Conservation (phyloP, 1,139 yeast genomes). For the Yamadazyma siamensis region DNA sequence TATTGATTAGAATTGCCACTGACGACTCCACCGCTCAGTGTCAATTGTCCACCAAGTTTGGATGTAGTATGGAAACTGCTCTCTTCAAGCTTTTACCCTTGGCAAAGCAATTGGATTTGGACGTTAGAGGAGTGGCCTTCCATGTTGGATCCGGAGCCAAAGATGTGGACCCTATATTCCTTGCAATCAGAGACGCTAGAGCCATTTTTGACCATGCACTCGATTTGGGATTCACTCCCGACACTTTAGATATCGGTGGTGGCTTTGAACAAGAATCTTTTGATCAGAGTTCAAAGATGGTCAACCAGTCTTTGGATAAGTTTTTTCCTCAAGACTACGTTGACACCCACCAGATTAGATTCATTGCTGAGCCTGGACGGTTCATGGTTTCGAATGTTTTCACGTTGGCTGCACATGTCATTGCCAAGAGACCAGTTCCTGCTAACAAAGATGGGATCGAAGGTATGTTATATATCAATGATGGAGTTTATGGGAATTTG, state of each 20-base stretch:
- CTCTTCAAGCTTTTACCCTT: conserved; percentile 50
- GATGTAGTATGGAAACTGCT: conserved; percentile 65
- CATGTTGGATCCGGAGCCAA: conserved; percentile 95
- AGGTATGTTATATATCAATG: conserved; percentile 74
- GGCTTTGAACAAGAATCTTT: conserved; percentile 79
- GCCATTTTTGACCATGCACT: conserved; percentile 63
- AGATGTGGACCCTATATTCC: conserved; percentile 63
- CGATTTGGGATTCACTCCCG: conserved; percentile 44
- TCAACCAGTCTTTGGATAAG: conserved; percentile 52
- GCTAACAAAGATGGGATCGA: conserved; percentile 17
- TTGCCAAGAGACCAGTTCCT: conserved; percentile 64
- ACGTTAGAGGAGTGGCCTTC: conserved; percentile 84
- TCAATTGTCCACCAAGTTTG: conserved; percentile 85
- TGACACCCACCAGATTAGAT: conserved; percentile 34
- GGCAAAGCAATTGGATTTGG: conserved; percentile 60
- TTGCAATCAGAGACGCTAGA: conserved; percentile 73
- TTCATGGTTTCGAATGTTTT: conserved; percentile 85
- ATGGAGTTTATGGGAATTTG: conserved; percentile 94
- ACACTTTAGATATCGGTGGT: conserved; percentile 84
- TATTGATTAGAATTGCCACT: conserved; percentile 80
- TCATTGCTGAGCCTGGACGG: conserved; percentile 95
- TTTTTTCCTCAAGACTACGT: conserved; percentile 50
- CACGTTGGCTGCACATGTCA: conserved; percentile 79
- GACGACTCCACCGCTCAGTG: conserved; percentile 90
- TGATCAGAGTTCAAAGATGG: conserved; percentile 55